Percentiles rank a stretch among this genome's conserved stretches.
phyloP scores from a whole-genome alignment of 768 basidiomycete species.

The Gautieria morchelliformis region DNA sequence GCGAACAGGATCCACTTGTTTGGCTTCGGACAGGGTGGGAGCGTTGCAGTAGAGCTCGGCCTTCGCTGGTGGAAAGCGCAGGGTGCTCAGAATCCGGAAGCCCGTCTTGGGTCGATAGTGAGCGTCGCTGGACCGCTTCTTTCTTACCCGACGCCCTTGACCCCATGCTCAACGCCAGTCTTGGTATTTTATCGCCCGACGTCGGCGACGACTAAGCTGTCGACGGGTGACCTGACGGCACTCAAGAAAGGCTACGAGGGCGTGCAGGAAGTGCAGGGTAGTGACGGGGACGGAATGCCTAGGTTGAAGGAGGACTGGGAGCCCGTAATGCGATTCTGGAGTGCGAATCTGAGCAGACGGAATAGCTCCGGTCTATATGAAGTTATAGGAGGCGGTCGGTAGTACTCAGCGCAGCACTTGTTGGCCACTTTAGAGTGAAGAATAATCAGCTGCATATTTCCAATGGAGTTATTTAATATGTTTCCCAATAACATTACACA shows the following conservation, averaged over 20 bases:
- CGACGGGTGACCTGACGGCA: slow-evolving; percentile 35
- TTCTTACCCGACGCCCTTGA: slow-evolving; percentile 59
- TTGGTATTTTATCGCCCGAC: slow-evolving; percentile 47
- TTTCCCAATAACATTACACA: no score
- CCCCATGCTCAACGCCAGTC: slow-evolving; percentile 47
- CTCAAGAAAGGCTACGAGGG: slow-evolving; percentile 52
- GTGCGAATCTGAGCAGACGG: slow-evolving; percentile 48
- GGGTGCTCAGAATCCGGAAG: slow-evolving; percentile 10
- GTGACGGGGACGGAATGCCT: slow-evolving; percentile 55
- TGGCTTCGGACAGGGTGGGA: slow-evolving; percentile 84
- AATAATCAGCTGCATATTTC: not conserved
- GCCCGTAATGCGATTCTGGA: slow-evolving; percentile 84
- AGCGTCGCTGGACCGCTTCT: slow-evolving; percentile 65
- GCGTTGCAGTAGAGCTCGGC: slow-evolving; percentile 59
- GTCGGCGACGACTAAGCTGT: slow-evolving; percentile 35
- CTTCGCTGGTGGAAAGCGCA: slow-evolving; percentile 44
- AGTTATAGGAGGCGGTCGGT: slow-evolving; percentile 36
- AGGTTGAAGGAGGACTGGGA: slow-evolving; percentile 69
- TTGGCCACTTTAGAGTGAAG: not conserved
- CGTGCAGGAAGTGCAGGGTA: slow-evolving; percentile 40
- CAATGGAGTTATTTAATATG: no score
- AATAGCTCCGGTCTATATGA: slow-evolving; percentile 55
- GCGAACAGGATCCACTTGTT: slow-evolving; percentile 68
- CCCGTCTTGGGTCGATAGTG: slow-evolving; percentile 54
- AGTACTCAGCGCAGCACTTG: not conserved